Conservation (phyloP, 1,284 basidiomycete genomes). For the Ceratobasidium sp. region DNA sequence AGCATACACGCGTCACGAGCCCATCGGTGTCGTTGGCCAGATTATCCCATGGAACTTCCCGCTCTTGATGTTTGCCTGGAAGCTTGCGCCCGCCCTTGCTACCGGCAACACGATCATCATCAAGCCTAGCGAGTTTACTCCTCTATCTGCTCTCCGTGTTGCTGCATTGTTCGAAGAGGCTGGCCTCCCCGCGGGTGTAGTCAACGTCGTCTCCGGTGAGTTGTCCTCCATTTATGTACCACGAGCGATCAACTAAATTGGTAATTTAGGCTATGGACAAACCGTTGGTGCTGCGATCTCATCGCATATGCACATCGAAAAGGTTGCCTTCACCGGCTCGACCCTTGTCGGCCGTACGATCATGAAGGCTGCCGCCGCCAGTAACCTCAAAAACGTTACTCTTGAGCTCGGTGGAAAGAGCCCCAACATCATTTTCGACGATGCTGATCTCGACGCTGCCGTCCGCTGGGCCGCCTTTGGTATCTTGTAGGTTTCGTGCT, state of each 20-base stretch:
- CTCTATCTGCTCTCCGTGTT: constrained; percentile 75
- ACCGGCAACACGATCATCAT: constrained; percentile 83
- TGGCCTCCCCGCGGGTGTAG: constrained; percentile 72
- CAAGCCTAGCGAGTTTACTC: constrained; percentile 92
- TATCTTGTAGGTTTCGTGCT: constrained; percentile 63
- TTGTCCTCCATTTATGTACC: background rate
- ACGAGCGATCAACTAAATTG: constrained; percentile 43
- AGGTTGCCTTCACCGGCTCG: constrained; percentile 68
- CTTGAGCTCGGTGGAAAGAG: constrained; percentile 95
- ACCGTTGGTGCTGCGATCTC: constrained; percentile 71
- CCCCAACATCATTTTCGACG: constrained; percentile 77
- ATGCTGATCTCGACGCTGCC: constrained; percentile 78
- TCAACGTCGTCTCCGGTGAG: constrained; percentile 64
- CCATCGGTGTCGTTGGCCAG: constrained; percentile 77
- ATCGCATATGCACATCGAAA: constrained; percentile 61
- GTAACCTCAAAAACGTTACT: constrained; percentile 87
- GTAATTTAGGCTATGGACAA: constrained; percentile 59
- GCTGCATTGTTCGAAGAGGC: constrained; percentile 56
- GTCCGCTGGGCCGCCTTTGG: constrained; percentile 83
- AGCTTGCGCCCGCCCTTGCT: constrained; percentile 84
- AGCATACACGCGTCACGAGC: constrained; percentile 87
- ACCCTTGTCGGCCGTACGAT: constrained; percentile 86
- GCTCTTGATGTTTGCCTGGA: constrained; percentile 63
- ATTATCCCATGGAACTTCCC: constrained; percentile 76
- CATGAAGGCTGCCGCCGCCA: constrained; percentile 81